Percentiles rank a stretch among this genome's conserved stretches.
Evolutionary conservation across 495 filamentous ascomycete genomes (phyloP).

Genomic region (Penicillium pulvis): DNA sequence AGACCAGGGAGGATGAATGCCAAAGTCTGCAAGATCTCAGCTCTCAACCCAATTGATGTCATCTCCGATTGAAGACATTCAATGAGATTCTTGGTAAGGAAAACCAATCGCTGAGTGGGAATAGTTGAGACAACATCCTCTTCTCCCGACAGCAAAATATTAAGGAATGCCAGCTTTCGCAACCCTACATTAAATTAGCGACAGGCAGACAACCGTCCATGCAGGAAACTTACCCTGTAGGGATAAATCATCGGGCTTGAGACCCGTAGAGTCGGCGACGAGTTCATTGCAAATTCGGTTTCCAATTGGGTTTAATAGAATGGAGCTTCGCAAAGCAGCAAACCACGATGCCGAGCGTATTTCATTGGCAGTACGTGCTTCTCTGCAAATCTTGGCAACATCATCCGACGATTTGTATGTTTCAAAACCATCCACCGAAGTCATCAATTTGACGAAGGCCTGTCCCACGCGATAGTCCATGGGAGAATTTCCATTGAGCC

Average conservation of each 20-base stretch:
- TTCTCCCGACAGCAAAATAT: conserved; percentile 55
- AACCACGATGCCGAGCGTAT: conserved; percentile 47
- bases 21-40: conserved; percentile 64
- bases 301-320: conserved; percentile 40
- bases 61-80: conserved; percentile 64
- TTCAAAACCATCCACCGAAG: conserved; percentile 26
- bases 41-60: conserved; percentile 37
- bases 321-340: conserved; percentile 33
- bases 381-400: conserved; percentile 37
- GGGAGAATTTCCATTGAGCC: conserved; percentile 33
- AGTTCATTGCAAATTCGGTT: conserved; percentile 58
- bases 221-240: conserved; percentile 40
- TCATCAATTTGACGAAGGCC: conserved; percentile 45
- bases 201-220: not conserved
- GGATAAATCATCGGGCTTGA: conserved; percentile 42
- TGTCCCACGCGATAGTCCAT: conserved; percentile 42
- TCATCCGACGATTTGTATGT: conserved; percentile 35
- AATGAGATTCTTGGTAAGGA: conserved; percentile 77
- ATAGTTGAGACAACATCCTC: conserved; percentile 55
- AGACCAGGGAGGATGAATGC: conserved; percentile 68
- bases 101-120: conserved; percentile 78
- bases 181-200: conserved; percentile 43
- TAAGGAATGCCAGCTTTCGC: conserved; percentile 58
- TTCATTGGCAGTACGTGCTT: conserved; percentile 39
- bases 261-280: conserved; percentile 59